Percentiles rank a stretch among this genome's conserved stretches.
These are phyloP conservation scores for Albugo candida DNA, from an alignment of 352 stramenopile species.

Conservation along the genomic window DNA sequence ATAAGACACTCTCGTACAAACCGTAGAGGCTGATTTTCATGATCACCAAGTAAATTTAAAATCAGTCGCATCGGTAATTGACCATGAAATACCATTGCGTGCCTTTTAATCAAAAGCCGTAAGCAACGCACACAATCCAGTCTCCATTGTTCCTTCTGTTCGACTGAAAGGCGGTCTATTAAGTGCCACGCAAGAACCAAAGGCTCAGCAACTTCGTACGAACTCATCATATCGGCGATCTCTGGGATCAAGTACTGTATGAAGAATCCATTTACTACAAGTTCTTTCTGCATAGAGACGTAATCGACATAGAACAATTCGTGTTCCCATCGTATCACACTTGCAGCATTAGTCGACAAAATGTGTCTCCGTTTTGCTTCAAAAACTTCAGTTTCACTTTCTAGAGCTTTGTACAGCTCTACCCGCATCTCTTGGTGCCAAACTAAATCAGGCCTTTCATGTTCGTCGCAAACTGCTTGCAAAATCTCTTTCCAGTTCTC, in stretches of 20 bases:
- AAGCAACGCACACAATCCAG: conserved; percentile 44
- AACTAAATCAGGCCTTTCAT: conserved; percentile 51
- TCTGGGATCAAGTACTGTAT: conserved; percentile 51
- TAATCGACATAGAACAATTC: conserved; percentile 71
- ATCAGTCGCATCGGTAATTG: conserved; percentile 41
- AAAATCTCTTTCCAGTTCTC: conserved; percentile 62
- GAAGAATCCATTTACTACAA: conserved; percentile 70
- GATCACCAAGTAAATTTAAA: conserved; percentile 20
- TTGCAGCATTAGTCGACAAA: conserved; percentile 6
- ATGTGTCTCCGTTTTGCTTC: conserved; percentile 11
- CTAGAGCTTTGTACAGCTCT: conserved; percentile 34
- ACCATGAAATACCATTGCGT: conserved; percentile 63
- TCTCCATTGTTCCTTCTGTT: conserved; percentile 34
- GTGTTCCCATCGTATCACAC: conserved; percentile 34
- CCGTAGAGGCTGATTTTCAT: conserved; percentile 22
- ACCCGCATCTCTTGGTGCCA: conserved; percentile 45
- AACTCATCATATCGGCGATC: conserved; percentile 32
- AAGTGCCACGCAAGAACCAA: conserved; percentile 66
- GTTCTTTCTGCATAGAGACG: conserved; percentile 40
- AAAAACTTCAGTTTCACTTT: conserved; percentile 27
- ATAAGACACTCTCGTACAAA: conserved; percentile 65
- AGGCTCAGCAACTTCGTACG: conserved; percentile 51
- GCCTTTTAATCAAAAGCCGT: conserved; percentile 41
- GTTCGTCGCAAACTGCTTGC: conserved; percentile 23
- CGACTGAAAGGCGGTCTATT: conserved; percentile 41